Evolutionary conservation across 805 yeast species (phyloP).

Genomic region (Zygosaccharomyces lentus): DNA sequence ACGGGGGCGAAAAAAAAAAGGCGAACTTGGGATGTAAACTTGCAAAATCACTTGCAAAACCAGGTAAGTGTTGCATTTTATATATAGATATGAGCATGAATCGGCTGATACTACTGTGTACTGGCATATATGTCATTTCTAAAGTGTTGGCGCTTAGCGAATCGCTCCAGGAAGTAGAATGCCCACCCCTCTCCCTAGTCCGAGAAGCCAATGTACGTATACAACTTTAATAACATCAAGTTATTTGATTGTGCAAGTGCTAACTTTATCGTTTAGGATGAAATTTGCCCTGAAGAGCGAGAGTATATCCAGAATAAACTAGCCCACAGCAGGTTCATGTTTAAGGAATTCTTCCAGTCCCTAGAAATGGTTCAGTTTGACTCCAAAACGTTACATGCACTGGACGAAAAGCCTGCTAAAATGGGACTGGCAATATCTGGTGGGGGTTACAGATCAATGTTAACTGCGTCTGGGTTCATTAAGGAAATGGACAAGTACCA

Average conservation of each 20-base stretch:
- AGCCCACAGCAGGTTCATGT: slow-evolving; percentile 29
- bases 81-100: background rate
- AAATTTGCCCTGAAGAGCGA: slow-evolving; percentile 19
- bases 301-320: slow-evolving; percentile 29
- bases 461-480: slow-evolving; percentile 34
- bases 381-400: slow-evolving; percentile 23
- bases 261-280: slow-evolving; percentile 7
- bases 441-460: slow-evolving; percentile 39
- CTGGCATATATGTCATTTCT: background rate
- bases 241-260: background rate
- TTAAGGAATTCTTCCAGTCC: slow-evolving; percentile 31
- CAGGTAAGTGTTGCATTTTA: background rate
- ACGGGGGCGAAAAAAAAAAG: background rate
- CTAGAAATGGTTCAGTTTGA: slow-evolving; percentile 37
- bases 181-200: slow-evolving; percentile 26
- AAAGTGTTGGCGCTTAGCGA: background rate
- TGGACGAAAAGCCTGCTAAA: slow-evolving; percentile 25
- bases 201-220: slow-evolving; percentile 22
- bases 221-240: background rate
- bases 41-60: background rate
- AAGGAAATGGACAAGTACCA: slow-evolving; percentile 36
- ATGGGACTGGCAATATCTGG: slow-evolving; percentile 38
- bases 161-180: slow-evolving; percentile 25
- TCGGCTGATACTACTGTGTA: background rate
- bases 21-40: background rate